Percentiles rank a stretch among this genome's conserved stretches.
Conservation (phyloP, 1,284 basidiomycete genomes). For the Megacollybia platyphylla region DNA sequence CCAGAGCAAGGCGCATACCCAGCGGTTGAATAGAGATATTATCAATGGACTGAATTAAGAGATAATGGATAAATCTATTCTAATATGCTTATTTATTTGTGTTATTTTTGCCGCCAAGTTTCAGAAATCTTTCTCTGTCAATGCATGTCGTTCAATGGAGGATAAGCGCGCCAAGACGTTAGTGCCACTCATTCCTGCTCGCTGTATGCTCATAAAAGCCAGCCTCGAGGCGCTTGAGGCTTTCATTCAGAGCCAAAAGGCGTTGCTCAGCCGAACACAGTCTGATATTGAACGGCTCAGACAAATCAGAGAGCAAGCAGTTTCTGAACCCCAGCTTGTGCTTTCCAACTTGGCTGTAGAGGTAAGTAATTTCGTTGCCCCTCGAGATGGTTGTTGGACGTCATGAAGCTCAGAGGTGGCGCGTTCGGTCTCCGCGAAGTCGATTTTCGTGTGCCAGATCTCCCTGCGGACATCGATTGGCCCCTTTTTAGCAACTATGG, state of each 20-base stretch:
- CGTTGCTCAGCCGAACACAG: constrained; percentile 41
- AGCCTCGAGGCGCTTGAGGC: constrained; percentile 56
- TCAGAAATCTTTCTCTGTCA: background rate
- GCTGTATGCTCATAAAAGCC: constrained; percentile 4
- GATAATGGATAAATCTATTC: too few species aligned
- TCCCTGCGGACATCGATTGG: constrained; percentile 40
- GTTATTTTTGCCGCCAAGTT: too few species aligned
- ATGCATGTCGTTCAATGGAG: constrained; percentile 26
- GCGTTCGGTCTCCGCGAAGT: constrained; percentile 30
- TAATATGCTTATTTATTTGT: too few species aligned
- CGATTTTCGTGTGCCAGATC: constrained; percentile 19
- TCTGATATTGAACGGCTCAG: constrained; percentile 45
- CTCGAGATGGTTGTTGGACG: constrained; percentile 5
- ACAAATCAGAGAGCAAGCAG: constrained; percentile 23
- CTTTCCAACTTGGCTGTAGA: constrained; percentile 14
- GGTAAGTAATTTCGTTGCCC: constrained; percentile 7
- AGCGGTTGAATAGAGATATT: too few species aligned
- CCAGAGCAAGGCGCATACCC: too few species aligned
- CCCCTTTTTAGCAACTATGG: constrained; percentile 31
- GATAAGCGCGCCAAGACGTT: constrained; percentile 47
- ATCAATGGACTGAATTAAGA: too few species aligned
- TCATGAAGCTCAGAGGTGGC: constrained; percentile 21
- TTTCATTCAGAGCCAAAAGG: constrained; percentile 49
- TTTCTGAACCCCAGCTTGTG: constrained; percentile 17
- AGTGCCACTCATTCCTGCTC: constrained; percentile 9